Evolutionary conservation across 2,329 filamentous ascomycete species (phyloP), one percentile per base, ranked within the genome.

Genomic region (Metarhizium rileyi): DNA sequence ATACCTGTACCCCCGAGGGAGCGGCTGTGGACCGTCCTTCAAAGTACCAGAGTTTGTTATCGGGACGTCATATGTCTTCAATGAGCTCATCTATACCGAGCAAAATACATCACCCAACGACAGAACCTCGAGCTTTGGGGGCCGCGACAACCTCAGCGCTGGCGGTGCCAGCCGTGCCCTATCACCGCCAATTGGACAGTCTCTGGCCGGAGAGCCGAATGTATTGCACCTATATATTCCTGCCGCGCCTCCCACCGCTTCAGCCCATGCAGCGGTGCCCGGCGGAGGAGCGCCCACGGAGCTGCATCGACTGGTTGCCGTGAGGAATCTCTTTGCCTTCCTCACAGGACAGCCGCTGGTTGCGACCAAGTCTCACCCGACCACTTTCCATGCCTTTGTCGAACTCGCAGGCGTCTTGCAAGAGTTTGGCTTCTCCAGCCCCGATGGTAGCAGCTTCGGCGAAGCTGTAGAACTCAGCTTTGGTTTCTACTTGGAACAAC

Each of bases 401-500:
- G 69, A 76, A 26, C 71, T 85, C 16, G 70, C 78, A 0, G 61
- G 60, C 4, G 65, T 81, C 16, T 64, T 86, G 36, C 70, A 74
- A 48, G 72, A 80, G 51, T 83, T 79, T 54, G 73, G 76, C 33
- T 84, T 81, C 56, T 73, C 66, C 1, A 77, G 73, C 51, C 61
- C 63, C n/a, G 77, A 81, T 52, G 77, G 76, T 6, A 72, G 74
- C 16, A 78, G 74, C 0, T 84, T 77, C 62, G 82, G 82, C 38
- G 75, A 78, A 47, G 72, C 74, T 2, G 79, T 80, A 1, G 73
- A 81, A 43, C 70, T 80, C 16, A 84, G 82, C 62, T 89, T 90
- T 57, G 74, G 81, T 53, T 80, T 79, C 58, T 94, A 90, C 60
- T 80, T 90, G 52, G 84, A 90, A 44, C 85, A 93, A 63, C 73